phyloP scores from a whole-genome alignment of 176 grass and related monocot genomes.

The Cocos nucifera region DNA sequence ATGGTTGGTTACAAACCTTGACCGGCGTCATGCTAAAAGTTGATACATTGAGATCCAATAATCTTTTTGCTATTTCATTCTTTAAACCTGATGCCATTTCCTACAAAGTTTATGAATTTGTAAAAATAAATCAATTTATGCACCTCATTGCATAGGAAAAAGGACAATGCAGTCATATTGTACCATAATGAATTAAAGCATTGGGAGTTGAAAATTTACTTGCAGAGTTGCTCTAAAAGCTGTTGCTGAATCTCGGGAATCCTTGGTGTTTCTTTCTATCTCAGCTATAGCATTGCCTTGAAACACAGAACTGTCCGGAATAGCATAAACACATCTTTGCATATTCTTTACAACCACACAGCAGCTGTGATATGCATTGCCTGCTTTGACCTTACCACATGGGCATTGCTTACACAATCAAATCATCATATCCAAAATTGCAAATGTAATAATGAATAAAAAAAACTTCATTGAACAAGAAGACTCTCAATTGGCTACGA shows the following conservation, averaged over 20 bases:
- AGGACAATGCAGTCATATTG: no score
- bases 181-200: no score
- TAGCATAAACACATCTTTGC: constrained; percentile 94
- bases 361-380: constrained; percentile 67
- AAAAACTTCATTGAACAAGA: no score
- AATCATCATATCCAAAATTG: no score
- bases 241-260: constrained; percentile 29
- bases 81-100: constrained; percentile 76
- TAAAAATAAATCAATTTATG: no score
- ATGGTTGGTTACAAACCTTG: constrained; percentile 46
- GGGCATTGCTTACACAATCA: no score
- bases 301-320: constrained; percentile 68
- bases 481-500: no score
- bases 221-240: constrained; percentile 62
- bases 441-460: no score
- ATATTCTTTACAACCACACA: constrained; percentile 81
- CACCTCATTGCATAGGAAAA: no score
- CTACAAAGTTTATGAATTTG: constrained; percentile 25
- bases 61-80: constrained; percentile 68
- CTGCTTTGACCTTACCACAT: constrained; percentile 51
- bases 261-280: constrained; percentile 31
- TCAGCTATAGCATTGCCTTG: constrained; percentile 36
- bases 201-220: constrained; percentile 33
- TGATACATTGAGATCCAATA: constrained; percentile 78
- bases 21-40: constrained; percentile 87